Percentiles rank a stretch among this genome's conserved stretches.
Evolutionary conservation across 352 stramenopile species (phyloP).

Genomic region (Pseudoperonospora humuli): DNA sequence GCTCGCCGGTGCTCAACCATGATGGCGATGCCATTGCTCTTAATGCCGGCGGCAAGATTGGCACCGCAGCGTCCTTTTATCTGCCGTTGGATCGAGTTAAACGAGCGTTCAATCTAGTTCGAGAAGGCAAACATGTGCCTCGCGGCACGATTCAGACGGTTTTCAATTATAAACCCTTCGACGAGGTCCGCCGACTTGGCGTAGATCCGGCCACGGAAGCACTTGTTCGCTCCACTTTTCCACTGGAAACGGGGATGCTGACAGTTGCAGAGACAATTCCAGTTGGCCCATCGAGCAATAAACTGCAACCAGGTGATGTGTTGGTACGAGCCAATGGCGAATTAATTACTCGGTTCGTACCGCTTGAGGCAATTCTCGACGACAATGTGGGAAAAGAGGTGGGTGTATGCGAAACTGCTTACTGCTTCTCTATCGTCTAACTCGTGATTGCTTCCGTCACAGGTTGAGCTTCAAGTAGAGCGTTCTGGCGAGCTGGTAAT

Average conservation of each 20-base stretch:
- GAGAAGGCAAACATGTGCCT: conserved; percentile 54
- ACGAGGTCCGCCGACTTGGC: conserved; percentile 83
- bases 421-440: not conserved
- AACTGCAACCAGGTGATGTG: conserved; percentile 86
- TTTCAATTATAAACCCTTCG: conserved; percentile 88
- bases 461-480: conserved; percentile 79
- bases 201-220: conserved; percentile 70
- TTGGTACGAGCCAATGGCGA: conserved; percentile 78
- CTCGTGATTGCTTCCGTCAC: not conserved
- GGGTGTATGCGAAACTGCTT: not conserved
- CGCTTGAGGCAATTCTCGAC: conserved; percentile 78
- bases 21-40: conserved; percentile 85
- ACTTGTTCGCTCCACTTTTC: conserved; percentile 66
- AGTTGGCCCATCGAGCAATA: conserved; percentile 59
- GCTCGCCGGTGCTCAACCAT: conserved; percentile 83
- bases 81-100: conserved; percentile 85
- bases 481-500: conserved; percentile 64
- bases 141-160: conserved; percentile 86
- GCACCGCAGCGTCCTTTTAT: conserved; percentile 86
- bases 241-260: conserved; percentile 86
- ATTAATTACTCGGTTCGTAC: conserved; percentile 82
- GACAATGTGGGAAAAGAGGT: conserved; percentile 64
- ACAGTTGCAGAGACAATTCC: conserved; percentile 85
- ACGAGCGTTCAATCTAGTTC: conserved; percentile 77
- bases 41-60: conserved; percentile 87